Base-by-base conservation (phyloP, 345 rosid species). In the Hirschfeldia incana region DNA sequence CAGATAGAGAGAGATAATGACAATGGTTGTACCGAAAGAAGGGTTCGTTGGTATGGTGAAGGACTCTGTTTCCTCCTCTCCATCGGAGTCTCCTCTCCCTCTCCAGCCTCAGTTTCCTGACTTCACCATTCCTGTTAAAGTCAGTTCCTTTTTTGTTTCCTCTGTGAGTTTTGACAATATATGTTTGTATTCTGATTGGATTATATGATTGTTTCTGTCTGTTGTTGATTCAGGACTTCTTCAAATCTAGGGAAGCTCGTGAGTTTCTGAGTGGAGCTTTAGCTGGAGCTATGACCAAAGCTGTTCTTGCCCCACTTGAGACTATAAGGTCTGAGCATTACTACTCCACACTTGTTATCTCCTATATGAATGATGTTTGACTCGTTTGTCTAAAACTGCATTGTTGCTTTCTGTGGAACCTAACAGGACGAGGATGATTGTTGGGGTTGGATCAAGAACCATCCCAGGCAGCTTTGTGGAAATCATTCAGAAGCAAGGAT, bases 201-300 rank as follows among this genome's bases (percentile, higher is more conserved):
- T 29, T 0, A 29, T 29, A 2, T 29, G 32, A 29, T 29, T 28
- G 0, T 59, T 27, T 36, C 9, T 71, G 15, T 51, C 9, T 78
- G 36, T 61, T 64, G 8, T 57, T 81, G 72, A 70, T 80, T 82
- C 87, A 92, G 99, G 89, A 77, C 83, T 81, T 87, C 72, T 69
- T 87, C 79, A 88, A 75, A 81, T 83, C 88, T 63, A 90, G 97
- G 76, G 99, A 90, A 90, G 93, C 82, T 32, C 85, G 93, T 30
- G 99, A 96, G 83, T 96, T 96, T 85, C 89, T 93, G 49, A 96
- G 99, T 73, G 98, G 97, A 67, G 99, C 99, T 78, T 81, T 93
- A 77, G 97, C 99, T 0, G 99, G 99, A 67, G 99, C 97, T 28
- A 92, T 96, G 99, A 88, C 99, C 33, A 96, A 96, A 87, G 96